These are phyloP conservation scores for Russula emetica DNA, from an alignment of 768 basidiomycete species.

Conservation along the genomic window DNA sequence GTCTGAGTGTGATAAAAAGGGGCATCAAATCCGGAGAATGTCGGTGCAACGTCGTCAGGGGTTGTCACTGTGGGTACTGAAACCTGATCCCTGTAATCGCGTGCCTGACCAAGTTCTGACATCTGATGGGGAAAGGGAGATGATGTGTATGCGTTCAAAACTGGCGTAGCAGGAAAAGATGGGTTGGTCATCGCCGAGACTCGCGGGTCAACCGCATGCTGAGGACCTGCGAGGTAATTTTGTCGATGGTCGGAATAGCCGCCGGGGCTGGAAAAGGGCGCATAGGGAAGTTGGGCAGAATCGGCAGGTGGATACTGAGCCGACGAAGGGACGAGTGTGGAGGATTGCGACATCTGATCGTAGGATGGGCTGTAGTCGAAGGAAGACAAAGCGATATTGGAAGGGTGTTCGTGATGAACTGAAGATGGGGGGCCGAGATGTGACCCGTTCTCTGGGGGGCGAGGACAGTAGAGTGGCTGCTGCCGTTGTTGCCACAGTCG, in stretches of 20 bases:
- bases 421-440: not conserved
- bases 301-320: conserved; percentile 8
- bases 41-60: not conserved
- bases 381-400: conserved; percentile 8
- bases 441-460: not conserved
- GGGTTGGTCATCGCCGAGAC: not conserved
- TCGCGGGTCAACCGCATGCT: conserved; percentile 7
- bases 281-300: conserved; percentile 4
- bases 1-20: conserved; percentile 1
- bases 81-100: not conserved
- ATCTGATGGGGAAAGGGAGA: conserved; percentile 1
- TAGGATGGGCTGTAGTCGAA: conserved; percentile 15
- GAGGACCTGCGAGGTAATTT: conserved; percentile 3
- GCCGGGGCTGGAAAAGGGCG: conserved; percentile 10
- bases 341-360: conserved; percentile 12
- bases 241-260: conserved; percentile 15
- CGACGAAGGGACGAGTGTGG: conserved; percentile 11
- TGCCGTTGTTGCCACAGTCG: conserved; percentile 15
- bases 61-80: conserved; percentile 1
- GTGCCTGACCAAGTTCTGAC: conserved; percentile 4
- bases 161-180: not conserved
- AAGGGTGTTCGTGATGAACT: not conserved
- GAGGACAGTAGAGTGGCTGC: conserved; percentile 14
- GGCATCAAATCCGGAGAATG: conserved; percentile 2
- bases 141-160: conserved; percentile 1